phyloP scores from a whole-genome alignment of 768 basidiomycete genomes.

The Leccinum boreale region DNA sequence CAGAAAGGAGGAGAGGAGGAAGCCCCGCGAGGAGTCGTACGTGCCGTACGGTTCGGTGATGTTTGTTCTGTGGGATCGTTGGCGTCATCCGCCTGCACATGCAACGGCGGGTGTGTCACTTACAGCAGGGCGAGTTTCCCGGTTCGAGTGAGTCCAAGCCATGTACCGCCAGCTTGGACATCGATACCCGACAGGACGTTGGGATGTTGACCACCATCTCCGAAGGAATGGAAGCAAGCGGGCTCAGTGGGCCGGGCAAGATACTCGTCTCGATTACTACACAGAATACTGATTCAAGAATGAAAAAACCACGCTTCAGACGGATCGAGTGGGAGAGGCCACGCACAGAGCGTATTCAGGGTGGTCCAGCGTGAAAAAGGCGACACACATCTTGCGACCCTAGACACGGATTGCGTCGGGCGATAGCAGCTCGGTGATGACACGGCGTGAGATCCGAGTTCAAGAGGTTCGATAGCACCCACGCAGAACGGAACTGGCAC shows the following conservation, averaged over 20 bases:
- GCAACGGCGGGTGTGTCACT: conserved; percentile 25
- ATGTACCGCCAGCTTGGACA: conserved; percentile 70
- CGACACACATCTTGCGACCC: conserved; percentile 63
- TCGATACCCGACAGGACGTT: conserved; percentile 74
- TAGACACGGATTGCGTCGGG: neutral
- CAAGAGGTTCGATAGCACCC: neutral
- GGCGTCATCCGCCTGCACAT: neutral
- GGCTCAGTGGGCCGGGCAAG: conserved; percentile 61
- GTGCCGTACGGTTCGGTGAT: conserved; percentile 63
- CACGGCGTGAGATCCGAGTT: neutral
- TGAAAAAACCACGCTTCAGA: neutral
- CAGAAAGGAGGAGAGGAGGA: conserved; percentile 66
- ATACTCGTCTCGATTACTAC: conserved; percentile 75
- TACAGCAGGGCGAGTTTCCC: conserved; percentile 74
- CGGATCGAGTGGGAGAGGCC: conserved; percentile 3
- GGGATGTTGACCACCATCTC: conserved; percentile 23
- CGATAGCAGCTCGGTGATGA: neutral
- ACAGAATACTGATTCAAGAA: conserved; percentile 52
- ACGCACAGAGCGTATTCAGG: conserved; percentile 74
- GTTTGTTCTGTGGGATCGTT: conserved; percentile 59
- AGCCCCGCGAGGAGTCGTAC: conserved; percentile 62
- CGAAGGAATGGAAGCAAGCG: conserved; percentile 70
- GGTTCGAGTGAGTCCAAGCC: conserved; percentile 68
- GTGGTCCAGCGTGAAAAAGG: conserved; percentile 72
- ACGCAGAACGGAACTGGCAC: neutral